These are phyloP conservation scores for Thelephora aurantiotincta DNA, from an alignment of 768 basidiomycete species.

Conservation along the genomic window DNA sequence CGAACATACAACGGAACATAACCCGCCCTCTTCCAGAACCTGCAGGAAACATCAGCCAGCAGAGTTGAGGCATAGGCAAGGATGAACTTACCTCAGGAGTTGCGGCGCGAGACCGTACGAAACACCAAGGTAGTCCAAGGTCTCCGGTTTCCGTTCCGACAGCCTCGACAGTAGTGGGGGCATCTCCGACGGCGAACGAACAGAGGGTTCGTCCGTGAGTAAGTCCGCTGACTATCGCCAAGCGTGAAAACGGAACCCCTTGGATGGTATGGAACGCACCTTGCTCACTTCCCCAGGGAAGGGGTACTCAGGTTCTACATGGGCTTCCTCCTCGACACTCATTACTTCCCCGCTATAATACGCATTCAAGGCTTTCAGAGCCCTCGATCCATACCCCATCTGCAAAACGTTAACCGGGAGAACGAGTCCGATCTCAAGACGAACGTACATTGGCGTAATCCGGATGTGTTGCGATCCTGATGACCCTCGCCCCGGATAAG, in stretches of 20 bases:
- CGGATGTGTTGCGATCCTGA: conserved; percentile 90
- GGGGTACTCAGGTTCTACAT: conserved; percentile 43
- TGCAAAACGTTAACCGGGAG: conserved; percentile 16
- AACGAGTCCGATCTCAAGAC: not conserved
- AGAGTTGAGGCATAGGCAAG: not conserved
- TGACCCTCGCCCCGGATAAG: conserved; percentile 82
- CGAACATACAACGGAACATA: conserved; percentile 88
- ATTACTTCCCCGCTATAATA: conserved; percentile 92
- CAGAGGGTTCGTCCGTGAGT: conserved; percentile 61
- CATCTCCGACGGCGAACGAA: conserved; percentile 69
- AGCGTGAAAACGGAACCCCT: not conserved
- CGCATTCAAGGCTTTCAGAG: conserved; percentile 72
- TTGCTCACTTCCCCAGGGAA: conserved; percentile 35
- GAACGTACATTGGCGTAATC: conserved; percentile 76
- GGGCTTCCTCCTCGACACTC: conserved; percentile 60
- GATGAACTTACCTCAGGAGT: conserved; percentile 45
- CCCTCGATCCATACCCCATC: conserved; percentile 96
- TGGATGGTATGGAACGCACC: conserved; percentile 21
- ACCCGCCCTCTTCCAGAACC: conserved; percentile 94
- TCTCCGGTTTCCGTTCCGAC: conserved; percentile 80
- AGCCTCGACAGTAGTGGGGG: conserved; percentile 87
- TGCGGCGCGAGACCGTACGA: conserved; percentile 88
- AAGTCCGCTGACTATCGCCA: conserved; percentile 33
- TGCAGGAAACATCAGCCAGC: conserved; percentile 9
- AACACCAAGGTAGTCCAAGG: conserved; percentile 87